Conservation (phyloP, 202 grass and related monocot species). For the Panicum virgatum region DNA sequence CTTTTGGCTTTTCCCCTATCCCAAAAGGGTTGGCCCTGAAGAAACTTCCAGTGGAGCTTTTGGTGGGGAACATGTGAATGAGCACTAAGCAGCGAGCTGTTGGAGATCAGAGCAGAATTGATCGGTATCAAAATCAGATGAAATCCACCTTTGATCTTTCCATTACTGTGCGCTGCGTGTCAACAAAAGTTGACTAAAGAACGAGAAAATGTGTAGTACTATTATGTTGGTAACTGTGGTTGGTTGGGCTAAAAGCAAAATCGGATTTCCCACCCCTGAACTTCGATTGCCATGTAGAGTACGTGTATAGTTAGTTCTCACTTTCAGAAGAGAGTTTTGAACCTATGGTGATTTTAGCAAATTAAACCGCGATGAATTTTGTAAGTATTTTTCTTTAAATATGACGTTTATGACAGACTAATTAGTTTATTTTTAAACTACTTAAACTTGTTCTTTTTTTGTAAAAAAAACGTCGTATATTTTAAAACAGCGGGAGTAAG, state of each 20-base stretch:
- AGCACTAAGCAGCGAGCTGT: not conserved
- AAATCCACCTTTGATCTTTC: constrained; percentile 20
- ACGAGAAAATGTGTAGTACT: not conserved
- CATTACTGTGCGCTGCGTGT: not conserved
- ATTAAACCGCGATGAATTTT: not conserved
- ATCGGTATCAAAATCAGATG: constrained; percentile 9
- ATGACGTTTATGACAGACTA: not conserved
- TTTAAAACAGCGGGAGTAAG: not conserved
- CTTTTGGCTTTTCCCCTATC: not conserved
- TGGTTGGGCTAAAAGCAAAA: not conserved
- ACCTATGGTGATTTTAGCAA: not conserved
- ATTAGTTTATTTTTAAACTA: too few relatives aligned
- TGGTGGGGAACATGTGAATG: constrained; percentile 48
- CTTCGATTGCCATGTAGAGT: not conserved
- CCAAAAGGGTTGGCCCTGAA: constrained; percentile 18
- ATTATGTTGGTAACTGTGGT: not conserved
- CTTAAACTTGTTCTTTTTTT: too few relatives aligned
- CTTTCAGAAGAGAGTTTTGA: not conserved
- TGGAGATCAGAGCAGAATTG: constrained; percentile 3
- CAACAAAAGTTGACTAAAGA: constrained; percentile 11
- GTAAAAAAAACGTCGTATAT: not conserved
- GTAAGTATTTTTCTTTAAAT: too few relatives aligned
- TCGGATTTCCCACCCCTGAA: not conserved
- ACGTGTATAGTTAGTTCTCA: not conserved
- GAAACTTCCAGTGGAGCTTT: constrained; percentile 50